Evolutionary conservation across 116 monocot species (phyloP).

Genomic region (Iris pallida): DNA sequence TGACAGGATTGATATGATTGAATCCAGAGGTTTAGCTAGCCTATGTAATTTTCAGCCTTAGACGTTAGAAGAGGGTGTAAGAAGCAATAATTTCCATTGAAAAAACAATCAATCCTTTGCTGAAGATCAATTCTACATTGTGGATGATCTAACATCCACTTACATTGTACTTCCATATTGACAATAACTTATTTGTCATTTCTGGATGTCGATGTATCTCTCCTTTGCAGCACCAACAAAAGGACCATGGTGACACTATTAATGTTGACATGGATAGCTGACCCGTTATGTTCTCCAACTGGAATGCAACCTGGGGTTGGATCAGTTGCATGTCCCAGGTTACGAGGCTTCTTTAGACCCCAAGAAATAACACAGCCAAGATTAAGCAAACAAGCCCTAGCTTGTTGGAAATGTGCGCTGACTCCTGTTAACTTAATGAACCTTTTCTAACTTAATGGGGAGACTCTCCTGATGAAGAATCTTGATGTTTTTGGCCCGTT

Average conservation of each 20-base stretch:
- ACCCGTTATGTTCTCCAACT: neutral
- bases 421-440: neutral
- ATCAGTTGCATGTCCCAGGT: no score
- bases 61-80: no score
- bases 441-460: slow-evolving; percentile 1
- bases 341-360: no score
- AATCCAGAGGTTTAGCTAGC: no score
- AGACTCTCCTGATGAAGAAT: slow-evolving; percentile 4
- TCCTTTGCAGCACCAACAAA: neutral
- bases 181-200: neutral
- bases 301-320: no score
- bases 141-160: neutral
- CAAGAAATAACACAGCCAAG: no score
- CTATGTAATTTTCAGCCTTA: no score
- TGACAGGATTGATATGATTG: no score
- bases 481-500: neutral
- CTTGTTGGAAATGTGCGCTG: neutral
- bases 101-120: no score
- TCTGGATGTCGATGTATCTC: neutral
- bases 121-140: neutral
- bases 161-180: neutral
- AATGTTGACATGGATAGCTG: neutral
- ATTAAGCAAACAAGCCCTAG: neutral
- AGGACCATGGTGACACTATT: neutral
- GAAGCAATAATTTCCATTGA: no score